A percentile compares a stretch with the other conserved stretches of the same genome.
Conservation (phyloP, 352 stramenopile genomes). For the Pythium insidiosum region DNA sequence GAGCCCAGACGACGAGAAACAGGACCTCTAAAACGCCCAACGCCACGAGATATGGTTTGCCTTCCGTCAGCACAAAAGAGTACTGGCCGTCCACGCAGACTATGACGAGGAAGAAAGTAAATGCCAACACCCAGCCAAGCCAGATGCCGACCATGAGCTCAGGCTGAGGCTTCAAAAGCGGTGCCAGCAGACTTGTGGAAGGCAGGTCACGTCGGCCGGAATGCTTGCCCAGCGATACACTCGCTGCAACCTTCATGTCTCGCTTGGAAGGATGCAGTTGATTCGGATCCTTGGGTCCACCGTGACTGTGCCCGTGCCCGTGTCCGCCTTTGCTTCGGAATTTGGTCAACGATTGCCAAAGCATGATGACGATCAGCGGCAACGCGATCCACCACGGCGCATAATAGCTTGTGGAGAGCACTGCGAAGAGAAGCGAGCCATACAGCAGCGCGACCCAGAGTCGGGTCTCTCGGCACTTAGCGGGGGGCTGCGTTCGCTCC, state of each 20-base stretch:
- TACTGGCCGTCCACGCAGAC: conserved; percentile 45
- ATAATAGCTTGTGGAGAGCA: conserved; percentile 54
- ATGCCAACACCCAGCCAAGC: conserved; percentile 63
- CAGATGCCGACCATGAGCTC: conserved; percentile 77
- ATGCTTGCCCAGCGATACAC: conserved; percentile 4
- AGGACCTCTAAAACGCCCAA: conserved; percentile 29
- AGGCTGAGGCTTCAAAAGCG: conserved; percentile 34
- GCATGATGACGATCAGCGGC: conserved; percentile 43
- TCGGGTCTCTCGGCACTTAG: conserved; percentile 42
- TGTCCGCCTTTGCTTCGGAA: conserved; percentile 29
- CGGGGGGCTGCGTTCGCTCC: conserved; percentile 20
- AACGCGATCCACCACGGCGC: conserved; percentile 65
- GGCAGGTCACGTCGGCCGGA: not conserved
- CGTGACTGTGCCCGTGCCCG: conserved; percentile 32
- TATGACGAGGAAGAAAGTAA: conserved; percentile 61
- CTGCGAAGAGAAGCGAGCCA: conserved; percentile 27
- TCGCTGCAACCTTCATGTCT: conserved; percentile 2
- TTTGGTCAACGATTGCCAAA: conserved; percentile 39
- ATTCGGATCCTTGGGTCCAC: conserved; percentile 28
- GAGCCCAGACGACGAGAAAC: conserved; percentile 42
- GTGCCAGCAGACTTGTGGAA: conserved; percentile 7
- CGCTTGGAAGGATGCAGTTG: conserved; percentile 12
- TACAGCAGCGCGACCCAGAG: conserved; percentile 44
- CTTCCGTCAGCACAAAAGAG: conserved; percentile 20
- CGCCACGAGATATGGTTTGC: conserved; percentile 29